Evolutionary conservation across 2,329 filamentous ascomycete genomes (phyloP), one percentile per base, ranked within the genome.

Genomic region (Beauveria sp.): DNA sequence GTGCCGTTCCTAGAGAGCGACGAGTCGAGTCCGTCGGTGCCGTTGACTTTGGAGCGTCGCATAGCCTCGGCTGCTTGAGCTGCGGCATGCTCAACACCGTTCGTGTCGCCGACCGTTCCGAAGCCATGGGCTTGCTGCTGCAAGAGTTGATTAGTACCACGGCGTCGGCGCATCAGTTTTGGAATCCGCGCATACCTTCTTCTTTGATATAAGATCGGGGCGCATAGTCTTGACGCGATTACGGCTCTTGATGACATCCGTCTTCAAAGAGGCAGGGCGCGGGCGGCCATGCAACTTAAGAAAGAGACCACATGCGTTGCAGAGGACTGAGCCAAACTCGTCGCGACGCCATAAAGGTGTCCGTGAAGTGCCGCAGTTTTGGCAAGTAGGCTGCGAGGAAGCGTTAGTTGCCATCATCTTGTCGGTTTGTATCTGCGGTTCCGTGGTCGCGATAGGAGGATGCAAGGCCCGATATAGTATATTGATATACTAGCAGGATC

Each of bases 241-340:
- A 70, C 94, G 91, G 79, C 92, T 97, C 81, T 99, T 99, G 79
- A 99, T 99, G 67, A 97, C 93, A 80, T 99, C 94, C 54, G 94
- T 97, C 82, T 99, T 99, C 69, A 99, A 84, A 68, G 91, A 96
- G 73, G 96, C 97, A 67, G 94, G 94, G 61, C 94, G 88, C 63
- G 94, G 86, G 28, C 92, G 89, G 65, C 92, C 92, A 73, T 99
- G 94, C 67, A 99, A 83, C 82, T 99, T 99, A 70, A 97, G 84
- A 76, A 97, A 99, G 61, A 99, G 84, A 63, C 94, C 94, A 76
- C 94, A 99, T 70, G 94, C 94, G 78, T 99, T 99, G 86, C 94
- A 99, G 57, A 99, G 88, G 43, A 99, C 93, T 1, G 92, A 89
- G 67, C 94, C 94, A 70, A 89, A 86, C 79, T 99, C 94, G 81